Conservation (phyloP, 1,284 basidiomycete species). For the Baeospora myosura region DNA sequence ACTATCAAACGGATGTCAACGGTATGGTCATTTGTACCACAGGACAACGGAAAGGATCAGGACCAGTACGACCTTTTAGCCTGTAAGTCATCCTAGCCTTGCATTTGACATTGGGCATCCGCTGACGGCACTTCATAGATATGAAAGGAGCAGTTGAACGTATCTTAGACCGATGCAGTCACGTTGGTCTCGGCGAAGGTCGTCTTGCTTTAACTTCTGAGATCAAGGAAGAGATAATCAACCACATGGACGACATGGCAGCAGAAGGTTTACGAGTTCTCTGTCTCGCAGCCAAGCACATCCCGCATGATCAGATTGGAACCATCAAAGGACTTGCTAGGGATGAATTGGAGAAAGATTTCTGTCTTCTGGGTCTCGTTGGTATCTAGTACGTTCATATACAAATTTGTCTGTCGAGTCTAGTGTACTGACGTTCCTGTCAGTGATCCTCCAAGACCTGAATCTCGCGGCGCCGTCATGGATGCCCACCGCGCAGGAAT, state of each 20-base stretch:
- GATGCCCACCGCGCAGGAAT: slow-evolving; percentile 60
- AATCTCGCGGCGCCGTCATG: slow-evolving; percentile 54
- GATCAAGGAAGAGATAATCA: slow-evolving; percentile 15
- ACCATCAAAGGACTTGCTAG: too few relatives aligned
- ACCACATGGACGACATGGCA: slow-evolving; percentile 49
- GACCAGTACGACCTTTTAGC: too few relatives aligned
- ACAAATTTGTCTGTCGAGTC: neutral
- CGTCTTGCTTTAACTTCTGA: neutral
- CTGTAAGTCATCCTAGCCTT: slow-evolving; percentile 57
- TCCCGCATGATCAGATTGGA: too few relatives aligned
- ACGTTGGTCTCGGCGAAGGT: too few relatives aligned
- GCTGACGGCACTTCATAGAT: too few relatives aligned
- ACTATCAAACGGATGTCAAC: slow-evolving; percentile 56
- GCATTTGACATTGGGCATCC: too few relatives aligned
- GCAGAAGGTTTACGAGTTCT: slow-evolving; percentile 46
- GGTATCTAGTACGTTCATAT: slow-evolving; percentile 23
- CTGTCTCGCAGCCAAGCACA: slow-evolving; percentile 25
- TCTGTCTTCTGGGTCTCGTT: slow-evolving; percentile 55
- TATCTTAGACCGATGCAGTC: too few relatives aligned
- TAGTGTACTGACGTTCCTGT: slow-evolving; percentile 22
- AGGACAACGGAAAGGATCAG: too few relatives aligned
- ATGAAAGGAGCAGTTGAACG: too few relatives aligned
- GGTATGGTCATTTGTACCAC: too few relatives aligned
- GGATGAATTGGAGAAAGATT: slow-evolving; percentile 49
- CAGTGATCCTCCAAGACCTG: slow-evolving; percentile 66